Conservation (phyloP, 768 basidiomycete species). For the Gloeophyllum trabeum region DNA sequence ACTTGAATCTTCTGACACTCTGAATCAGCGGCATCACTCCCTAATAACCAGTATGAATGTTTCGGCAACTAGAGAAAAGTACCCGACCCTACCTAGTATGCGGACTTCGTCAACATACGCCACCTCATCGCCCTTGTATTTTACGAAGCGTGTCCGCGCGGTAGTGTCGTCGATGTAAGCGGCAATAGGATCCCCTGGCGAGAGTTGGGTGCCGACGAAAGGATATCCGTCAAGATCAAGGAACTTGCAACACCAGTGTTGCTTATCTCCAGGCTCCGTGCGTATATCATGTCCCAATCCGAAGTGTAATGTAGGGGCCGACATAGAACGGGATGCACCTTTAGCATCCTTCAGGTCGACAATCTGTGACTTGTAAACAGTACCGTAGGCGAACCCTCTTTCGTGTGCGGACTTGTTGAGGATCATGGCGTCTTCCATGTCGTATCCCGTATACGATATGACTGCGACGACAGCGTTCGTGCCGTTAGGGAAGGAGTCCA, state of each 20-base stretch:
- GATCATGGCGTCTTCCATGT: conserved; percentile 99
- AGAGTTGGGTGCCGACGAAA: conserved; percentile 55
- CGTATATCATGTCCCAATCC: conserved; percentile 73
- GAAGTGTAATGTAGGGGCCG: conserved; percentile 75
- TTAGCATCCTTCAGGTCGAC: conserved; percentile 79
- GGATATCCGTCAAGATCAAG: conserved; percentile 84
- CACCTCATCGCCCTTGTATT: conserved; percentile 93
- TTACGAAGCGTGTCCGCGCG: conserved; percentile 73
- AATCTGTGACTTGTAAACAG: conserved; percentile 90
- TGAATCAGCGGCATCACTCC: conserved; percentile 76
- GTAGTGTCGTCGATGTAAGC: conserved; percentile 84
- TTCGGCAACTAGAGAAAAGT: neutral
- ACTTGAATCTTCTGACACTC: conserved; percentile 90
- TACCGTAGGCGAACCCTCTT: conserved; percentile 93
- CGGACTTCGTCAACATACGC: conserved; percentile 89
- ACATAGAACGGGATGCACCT: conserved; percentile 46
- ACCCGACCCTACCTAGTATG: conserved; percentile 55
- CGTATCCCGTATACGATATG: conserved; percentile 98
- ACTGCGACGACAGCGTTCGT: conserved; percentile 99
- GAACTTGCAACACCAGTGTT: conserved; percentile 34
- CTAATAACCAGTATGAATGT: conserved; percentile 24
- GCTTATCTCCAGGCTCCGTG: conserved; percentile 32
- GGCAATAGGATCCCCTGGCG: conserved; percentile 69
- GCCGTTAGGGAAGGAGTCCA: conserved; percentile 98
- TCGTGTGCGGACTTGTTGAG: conserved; percentile 98